Evolutionary conservation across 179 eudicot genomes (phyloP).

Genomic region (Nepenthes alata): DNA sequence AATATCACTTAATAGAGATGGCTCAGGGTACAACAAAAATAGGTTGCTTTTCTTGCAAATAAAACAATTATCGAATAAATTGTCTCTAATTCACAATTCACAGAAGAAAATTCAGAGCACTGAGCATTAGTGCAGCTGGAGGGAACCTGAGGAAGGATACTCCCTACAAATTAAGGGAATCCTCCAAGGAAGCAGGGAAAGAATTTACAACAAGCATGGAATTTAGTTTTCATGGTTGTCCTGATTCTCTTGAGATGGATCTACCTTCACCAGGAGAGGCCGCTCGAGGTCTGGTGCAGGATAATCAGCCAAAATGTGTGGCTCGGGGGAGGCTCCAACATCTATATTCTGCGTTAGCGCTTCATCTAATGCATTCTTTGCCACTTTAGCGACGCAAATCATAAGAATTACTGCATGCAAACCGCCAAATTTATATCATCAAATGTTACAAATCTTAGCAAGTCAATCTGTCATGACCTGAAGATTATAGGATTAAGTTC

Average conservation of each 20-base stretch:
- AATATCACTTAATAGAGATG: too few relatives aligned
- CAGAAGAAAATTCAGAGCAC: too few relatives aligned
- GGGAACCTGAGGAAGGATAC: too few relatives aligned
- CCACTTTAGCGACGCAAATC: constrained; percentile 65
- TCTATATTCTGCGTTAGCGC: constrained; percentile 49
- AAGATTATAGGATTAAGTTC: too few relatives aligned
- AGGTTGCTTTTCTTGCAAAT: too few relatives aligned
- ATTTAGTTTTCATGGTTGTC: constrained; percentile 21
- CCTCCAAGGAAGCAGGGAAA: neutral
- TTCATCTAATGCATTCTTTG: constrained; percentile 69
- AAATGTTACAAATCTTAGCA: too few relatives aligned
- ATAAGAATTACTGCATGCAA: constrained; percentile 48
- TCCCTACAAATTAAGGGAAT: too few relatives aligned
- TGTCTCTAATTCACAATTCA: too few relatives aligned
- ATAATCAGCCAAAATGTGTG: constrained; percentile 24
- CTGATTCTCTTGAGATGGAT: constrained; percentile 17
- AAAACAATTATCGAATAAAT: too few relatives aligned
- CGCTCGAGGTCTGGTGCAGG: constrained; percentile 30
- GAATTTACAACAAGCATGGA: constrained; percentile 15
- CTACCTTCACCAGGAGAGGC: constrained; percentile 44
- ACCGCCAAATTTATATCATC: neutral
- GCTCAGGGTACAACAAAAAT: too few relatives aligned
- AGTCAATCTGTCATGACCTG: too few relatives aligned
- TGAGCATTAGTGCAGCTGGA: too few relatives aligned
- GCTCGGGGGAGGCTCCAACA: constrained; percentile 19